Evolutionary conservation across 202 grass and related monocot species (phyloP), one percentile per base, ranked within the genome.

Genomic region (Elaeis oleifera): DNA sequence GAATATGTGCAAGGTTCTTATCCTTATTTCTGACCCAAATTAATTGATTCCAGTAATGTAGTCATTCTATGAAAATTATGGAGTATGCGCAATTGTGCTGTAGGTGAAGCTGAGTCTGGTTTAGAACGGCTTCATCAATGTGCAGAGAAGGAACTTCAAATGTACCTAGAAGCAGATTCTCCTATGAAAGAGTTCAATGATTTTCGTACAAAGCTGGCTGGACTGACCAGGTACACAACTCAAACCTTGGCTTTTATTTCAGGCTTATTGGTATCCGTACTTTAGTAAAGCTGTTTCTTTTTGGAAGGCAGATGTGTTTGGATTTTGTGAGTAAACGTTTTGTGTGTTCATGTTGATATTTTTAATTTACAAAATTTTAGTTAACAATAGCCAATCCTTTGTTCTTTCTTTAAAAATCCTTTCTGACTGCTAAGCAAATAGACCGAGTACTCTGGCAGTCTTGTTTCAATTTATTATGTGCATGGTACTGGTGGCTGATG

Each of bases 61-160:
- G 13, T 28, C 15, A 16, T 36, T 60, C 26, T n/a, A 29, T 17
- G 24, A 14, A 60, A 60, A 17, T 60, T 5, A 60, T 8, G 7
- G 16, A 60, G 26, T 31, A 29, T 60, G 24, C 29, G 6, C 23
- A 60, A 54, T 5, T 44, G 26, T 51, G 60, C 44, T 72, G 48
- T 67, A 96, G 92, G 92, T 67, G 92, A 96, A 72, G 94, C 94
- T 57, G 94, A 99, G 73, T 79, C 79, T 61, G 85, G 80, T 67
- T 86, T 99, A 68, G 94, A 99, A 27, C 89, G 94, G 58, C 85
- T 99, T 53, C 94, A 99, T 82, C 79, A 86, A 71, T 99, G 94
- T 61, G 94, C 79, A 31, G 94, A 99, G 85, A 92, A 99, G 69
- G 94, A 99, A 6, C 76, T 99, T 32, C 82, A 62, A 36, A 8